These are phyloP conservation scores for Bacidia gigantensis DNA, from an alignment of 495 filamentous ascomycete species.

Conservation along the genomic window DNA sequence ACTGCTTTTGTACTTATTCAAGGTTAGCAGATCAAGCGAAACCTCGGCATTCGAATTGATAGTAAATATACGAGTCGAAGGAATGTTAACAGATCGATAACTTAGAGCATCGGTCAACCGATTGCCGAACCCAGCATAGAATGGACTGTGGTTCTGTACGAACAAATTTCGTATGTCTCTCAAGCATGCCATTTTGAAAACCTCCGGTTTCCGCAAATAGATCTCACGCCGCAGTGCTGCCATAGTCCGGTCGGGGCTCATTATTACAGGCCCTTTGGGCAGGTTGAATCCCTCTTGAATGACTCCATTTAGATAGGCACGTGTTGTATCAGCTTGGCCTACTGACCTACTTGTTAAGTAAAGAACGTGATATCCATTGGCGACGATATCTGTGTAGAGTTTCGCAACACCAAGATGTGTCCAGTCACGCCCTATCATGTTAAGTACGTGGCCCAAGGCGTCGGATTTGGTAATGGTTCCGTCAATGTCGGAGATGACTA, in stretches of 20 bases:
- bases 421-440: conserved; percentile 97
- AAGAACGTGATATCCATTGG: conserved; percentile 97
- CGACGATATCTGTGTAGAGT: conserved; percentile 86
- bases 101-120: conserved; percentile 90
- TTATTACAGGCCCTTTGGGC: conserved; percentile 82
- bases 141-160: conserved; percentile 62
- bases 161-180: conserved; percentile 87
- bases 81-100: conserved; percentile 91
- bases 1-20: conserved; percentile 92
- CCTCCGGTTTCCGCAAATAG: conserved; percentile 90
- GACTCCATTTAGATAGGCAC: conserved; percentile 82
- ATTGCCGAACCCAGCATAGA: conserved; percentile 96
- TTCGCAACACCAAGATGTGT: conserved; percentile 95
- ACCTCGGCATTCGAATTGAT: conserved; percentile 98
- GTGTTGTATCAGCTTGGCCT: conserved; percentile 82
- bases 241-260: conserved; percentile 90
- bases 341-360: conserved; percentile 92
- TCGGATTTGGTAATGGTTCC: conserved; percentile 98
- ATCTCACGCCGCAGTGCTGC: conserved; percentile 89
- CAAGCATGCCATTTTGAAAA: conserved; percentile 98
- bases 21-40: conserved; percentile 72
- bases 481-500: conserved; percentile 97
- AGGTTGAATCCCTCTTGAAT: conserved; percentile 74
- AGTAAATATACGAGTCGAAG: conserved; percentile 86
- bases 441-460: conserved; percentile 91